Conservation (phyloP, 768 basidiomycete genomes). For the Suillus decipiens region DNA sequence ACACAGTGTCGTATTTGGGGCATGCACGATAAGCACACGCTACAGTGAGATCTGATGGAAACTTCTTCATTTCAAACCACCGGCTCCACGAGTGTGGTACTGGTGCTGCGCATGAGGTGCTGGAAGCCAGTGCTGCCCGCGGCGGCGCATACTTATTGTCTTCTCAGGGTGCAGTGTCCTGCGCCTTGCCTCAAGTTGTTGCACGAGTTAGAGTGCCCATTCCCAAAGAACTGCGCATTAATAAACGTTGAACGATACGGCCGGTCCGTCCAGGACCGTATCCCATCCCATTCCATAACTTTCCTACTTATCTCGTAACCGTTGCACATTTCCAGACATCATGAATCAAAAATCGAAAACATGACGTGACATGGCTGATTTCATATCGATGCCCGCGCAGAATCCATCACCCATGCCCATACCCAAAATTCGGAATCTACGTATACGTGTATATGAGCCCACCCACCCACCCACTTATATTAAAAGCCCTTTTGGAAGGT, state of each 20-base stretch:
- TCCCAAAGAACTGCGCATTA: background rate
- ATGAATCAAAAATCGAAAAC: background rate
- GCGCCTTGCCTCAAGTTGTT: background rate
- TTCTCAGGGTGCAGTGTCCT: background rate
- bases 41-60: background rate
- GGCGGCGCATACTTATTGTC: background rate
- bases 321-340: background rate
- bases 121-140: background rate
- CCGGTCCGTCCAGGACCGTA: background rate
- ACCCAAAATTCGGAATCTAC: background rate
- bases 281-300: no score
- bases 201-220: background rate
- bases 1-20: background rate
- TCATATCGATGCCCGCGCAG: background rate
- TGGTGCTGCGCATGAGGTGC: background rate
- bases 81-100: background rate
- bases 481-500: background rate
- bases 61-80: background rate
- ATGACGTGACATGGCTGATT: background rate
- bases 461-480: background rate
- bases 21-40: background rate
- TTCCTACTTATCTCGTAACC: background rate
- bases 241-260: background rate
- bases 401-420: background rate
- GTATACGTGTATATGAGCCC: background rate